Percentiles rank a stretch among this genome's conserved stretches.
Conservation (phyloP, 371 early-diverging fungal species). For the Zancudomyces culisetae region DNA sequence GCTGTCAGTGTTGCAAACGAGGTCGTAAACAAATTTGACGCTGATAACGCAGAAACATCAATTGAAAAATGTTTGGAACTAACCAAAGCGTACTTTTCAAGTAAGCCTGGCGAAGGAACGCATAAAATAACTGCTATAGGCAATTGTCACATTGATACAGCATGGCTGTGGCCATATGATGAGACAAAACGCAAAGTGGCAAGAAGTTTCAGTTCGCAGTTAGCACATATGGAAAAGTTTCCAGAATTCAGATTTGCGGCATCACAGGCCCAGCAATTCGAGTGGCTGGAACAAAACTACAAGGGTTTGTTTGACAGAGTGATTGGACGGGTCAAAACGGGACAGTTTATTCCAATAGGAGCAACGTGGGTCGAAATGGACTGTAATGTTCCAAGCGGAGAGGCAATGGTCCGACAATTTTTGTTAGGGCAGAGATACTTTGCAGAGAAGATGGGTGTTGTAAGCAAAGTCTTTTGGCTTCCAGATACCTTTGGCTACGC, state of each 20-base stretch:
- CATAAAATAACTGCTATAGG: constrained; percentile 65
- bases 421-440: constrained; percentile 77
- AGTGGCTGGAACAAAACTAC: constrained; percentile 72
- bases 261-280: constrained; percentile 90
- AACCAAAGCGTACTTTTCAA: constrained; percentile 37
- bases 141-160: constrained; percentile 59
- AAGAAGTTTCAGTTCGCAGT: constrained; percentile 75
- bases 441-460: constrained; percentile 62
- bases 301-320: constrained; percentile 65
- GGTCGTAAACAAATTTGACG: constrained; percentile 51
- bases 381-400: constrained; percentile 89
- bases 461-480: constrained; percentile 78
- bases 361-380: constrained; percentile 98
- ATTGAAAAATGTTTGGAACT: constrained; percentile 34
- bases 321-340: constrained; percentile 38
- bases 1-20: constrained; percentile 63
- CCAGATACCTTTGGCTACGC: constrained; percentile 79
- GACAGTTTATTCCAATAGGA: constrained; percentile 87
- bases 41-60: constrained; percentile 27
- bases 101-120: constrained; percentile 27
- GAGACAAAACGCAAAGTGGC: constrained; percentile 93
- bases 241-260: constrained; percentile 78
- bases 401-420: constrained; percentile 83
- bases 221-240: constrained; percentile 62
- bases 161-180: constrained; percentile 84